A percentile compares a stretch with the other conserved stretches of the same genome.
phyloP scores from a whole-genome alignment of 164 flowering plant genomes.

The Tinospora cordifolia region DNA sequence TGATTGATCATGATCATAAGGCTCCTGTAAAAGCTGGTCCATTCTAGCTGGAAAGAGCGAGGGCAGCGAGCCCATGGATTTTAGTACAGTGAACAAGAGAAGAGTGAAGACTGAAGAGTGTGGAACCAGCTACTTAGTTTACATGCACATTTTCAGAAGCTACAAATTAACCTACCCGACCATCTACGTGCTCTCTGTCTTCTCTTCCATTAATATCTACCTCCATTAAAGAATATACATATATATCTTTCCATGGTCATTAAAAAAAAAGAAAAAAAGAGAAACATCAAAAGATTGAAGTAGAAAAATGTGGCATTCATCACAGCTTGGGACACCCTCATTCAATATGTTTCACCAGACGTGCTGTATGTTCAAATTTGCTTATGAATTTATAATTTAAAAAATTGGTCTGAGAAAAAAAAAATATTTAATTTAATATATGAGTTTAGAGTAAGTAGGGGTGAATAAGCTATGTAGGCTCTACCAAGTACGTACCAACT shows the following conservation, averaged over 20 bases:
- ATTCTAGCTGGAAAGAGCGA: neutral
- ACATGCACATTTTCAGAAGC: neutral
- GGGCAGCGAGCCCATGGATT: neutral
- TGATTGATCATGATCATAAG: neutral
- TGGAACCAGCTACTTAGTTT: too few relatives aligned
- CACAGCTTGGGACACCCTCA: neutral
- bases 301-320: neutral
- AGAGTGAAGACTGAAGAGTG: neutral
- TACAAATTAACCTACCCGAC: neutral
- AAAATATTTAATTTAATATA: neutral
- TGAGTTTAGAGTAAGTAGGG: neutral
- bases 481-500: too few relatives aligned
- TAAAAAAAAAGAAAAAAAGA: too few relatives aligned
- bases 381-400: neutral
- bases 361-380: neutral
- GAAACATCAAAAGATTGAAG: neutral
- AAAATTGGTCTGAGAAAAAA: neutral
- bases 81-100: neutral
- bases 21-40: neutral
- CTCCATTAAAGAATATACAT: too few relatives aligned
- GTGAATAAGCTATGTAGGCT: too few relatives aligned
- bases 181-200: neutral
- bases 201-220: neutral
- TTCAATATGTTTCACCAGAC: neutral
- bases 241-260: neutral